Base-by-base conservation (phyloP, 2,329 filamentous ascomycete species). In the Fusarium sp. region DNA sequence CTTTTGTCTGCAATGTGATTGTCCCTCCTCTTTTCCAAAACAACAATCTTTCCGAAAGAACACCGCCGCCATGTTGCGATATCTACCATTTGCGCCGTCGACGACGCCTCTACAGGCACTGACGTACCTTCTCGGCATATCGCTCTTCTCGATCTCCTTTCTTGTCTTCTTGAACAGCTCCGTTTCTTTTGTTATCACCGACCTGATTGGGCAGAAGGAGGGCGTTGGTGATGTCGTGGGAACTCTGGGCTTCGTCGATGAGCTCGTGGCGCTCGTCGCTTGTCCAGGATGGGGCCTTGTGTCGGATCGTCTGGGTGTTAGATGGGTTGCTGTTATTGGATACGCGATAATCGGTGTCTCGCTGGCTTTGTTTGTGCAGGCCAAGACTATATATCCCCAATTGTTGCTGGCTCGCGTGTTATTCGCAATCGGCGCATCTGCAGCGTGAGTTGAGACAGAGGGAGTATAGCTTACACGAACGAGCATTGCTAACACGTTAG, bases 401-500 rank as follows among this genome's bases (percentile, higher is more conserved):
- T 86, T 99, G 75, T 85, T 98, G 62, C 85, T 98, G 47, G 95
- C 93, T 62, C 89, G 96, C 74, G 86, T 98, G 57, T 85, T 97
- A 62, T 99, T 99, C 83, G 96, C 95, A 75, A 77, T 98, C 24
- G 96, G 96, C 30, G 96, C 94, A 26, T 95, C 95, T n/a, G 96
- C 96, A 28, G 91, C 93, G 87, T 95, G 80, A 84, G 88, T 82
- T 39, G 26, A 22, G 41, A 13, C 24, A 22, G 18, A 48, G 32
- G 13, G 26, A 36, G 44, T 17, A 18, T 38, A 32, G 18, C 17
- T 30, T 45, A 42, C 24, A 47, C 42, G 34, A 42, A 26, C 30
- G 22, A 10, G 26, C 30, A 51, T 52, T 62, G 51, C 72, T 79
- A 61, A 77, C 61, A 77, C 61, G 26, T 41, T 42, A 28, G 32